These are phyloP conservation scores for Sugiyamaella japonica DNA, from an alignment of 1,139 yeast species.

Conservation along the genomic window DNA sequence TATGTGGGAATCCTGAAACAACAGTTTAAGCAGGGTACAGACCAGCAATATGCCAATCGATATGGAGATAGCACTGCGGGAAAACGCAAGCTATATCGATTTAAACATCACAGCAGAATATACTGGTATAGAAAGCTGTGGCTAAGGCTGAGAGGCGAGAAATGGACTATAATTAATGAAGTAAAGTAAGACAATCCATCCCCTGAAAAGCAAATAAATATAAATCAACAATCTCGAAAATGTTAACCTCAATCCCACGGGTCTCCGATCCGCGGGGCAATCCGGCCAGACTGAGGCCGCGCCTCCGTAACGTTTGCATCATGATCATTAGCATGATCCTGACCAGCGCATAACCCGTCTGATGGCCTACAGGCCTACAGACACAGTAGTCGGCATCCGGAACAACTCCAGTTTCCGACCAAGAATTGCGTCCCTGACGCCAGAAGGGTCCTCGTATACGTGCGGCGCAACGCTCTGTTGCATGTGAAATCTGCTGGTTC, in stretches of 20 bases:
- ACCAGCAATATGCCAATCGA: constrained; percentile 1
- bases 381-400: neutral
- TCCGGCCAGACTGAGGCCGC: neutral
- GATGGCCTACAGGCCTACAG: neutral
- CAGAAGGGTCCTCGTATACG: constrained; percentile 10
- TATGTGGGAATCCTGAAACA: constrained; percentile 9
- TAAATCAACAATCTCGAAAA: neutral
- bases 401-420: too few species aligned
- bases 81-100: neutral
- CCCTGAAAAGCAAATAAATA: neutral
- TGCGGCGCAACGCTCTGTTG: constrained; percentile 13
- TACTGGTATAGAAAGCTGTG: constrained; percentile 15
- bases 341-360: too few species aligned
- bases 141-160: constrained; percentile 5
- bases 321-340: too few species aligned
- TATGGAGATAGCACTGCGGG: constrained; percentile 1
- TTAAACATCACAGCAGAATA: neutral
- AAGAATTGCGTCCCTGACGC: too few species aligned
- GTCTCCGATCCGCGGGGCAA: constrained; percentile 1
- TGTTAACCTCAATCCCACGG: neutral
- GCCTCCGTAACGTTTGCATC: neutral
- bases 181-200: neutral
- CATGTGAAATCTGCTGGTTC: neutral
- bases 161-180: constrained; percentile 8
- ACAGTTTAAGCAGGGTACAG: constrained; percentile 6